Conservation (phyloP, 768 basidiomycete species). For the Lanmaoa rubissima region DNA sequence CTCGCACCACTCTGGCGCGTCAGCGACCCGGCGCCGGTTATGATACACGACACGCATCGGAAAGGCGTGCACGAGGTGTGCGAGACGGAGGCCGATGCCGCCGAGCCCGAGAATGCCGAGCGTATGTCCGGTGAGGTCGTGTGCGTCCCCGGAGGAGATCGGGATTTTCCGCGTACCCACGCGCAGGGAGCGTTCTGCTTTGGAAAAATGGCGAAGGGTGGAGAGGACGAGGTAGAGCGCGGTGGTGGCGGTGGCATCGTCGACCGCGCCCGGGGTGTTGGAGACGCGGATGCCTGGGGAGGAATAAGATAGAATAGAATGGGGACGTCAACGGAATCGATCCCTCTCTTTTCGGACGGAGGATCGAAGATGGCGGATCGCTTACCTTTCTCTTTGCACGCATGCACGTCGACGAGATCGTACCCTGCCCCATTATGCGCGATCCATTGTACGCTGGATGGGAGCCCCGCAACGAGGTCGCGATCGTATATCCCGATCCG, state of each 20-base stretch:
- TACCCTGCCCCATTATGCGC: constrained; percentile 89
- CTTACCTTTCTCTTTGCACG: constrained; percentile 73
- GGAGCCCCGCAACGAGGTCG: constrained; percentile 56
- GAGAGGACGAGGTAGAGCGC: constrained; percentile 82
- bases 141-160: constrained; percentile 45
- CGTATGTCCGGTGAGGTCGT: constrained; percentile 67
- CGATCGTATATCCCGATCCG: constrained; percentile 50
- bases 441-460: constrained; percentile 71
- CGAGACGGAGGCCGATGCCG: constrained; percentile 71
- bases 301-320: too few relatives aligned
- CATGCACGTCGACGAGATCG: constrained; percentile 74
- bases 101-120: constrained; percentile 75
- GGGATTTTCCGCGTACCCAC: constrained; percentile 59
- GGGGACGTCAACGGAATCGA: too few relatives aligned
- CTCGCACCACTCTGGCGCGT: constrained; percentile 70
- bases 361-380: constrained; percentile 32
- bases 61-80: constrained; percentile 72
- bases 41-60: constrained; percentile 90
- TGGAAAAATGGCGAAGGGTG: constrained; percentile 68
- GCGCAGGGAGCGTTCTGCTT: constrained; percentile 53
- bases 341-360: not conserved
- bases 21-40: constrained; percentile 52
- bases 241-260: constrained; percentile 89
- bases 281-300: constrained; percentile 61
- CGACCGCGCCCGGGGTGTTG: constrained; percentile 87